Evolutionary conservation across 306 rosid genomes (phyloP).

Genomic region (Castanea mollissima): DNA sequence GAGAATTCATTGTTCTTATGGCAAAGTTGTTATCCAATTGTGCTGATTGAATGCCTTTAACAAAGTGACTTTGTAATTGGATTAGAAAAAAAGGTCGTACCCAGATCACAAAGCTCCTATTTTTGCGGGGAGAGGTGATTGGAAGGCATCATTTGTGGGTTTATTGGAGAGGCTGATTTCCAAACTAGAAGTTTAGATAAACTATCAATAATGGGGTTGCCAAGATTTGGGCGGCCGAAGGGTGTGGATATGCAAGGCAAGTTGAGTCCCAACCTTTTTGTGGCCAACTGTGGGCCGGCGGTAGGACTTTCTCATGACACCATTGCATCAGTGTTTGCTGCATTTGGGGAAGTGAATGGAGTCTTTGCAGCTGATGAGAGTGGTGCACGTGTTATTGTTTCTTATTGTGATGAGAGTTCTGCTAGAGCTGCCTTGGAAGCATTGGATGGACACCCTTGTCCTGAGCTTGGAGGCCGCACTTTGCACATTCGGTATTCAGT

Average conservation of each 20-base stretch:
- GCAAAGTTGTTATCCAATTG: too few species aligned
- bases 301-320: constrained; percentile 56
- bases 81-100: too few species aligned
- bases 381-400: constrained; percentile 79
- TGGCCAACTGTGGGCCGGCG: constrained; percentile 83
- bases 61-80: too few species aligned
- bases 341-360: constrained; percentile 63
- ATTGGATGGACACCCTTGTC: constrained; percentile 61
- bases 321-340: constrained; percentile 50
- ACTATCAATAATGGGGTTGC: constrained; percentile 35
- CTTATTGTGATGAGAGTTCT: constrained; percentile 40
- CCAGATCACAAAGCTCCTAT: too few species aligned
- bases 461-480: constrained; percentile 62
- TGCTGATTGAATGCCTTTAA: too few species aligned
- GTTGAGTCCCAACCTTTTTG: constrained; percentile 63
- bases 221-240: constrained; percentile 64
- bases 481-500: constrained; percentile 72
- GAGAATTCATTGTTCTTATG: too few species aligned
- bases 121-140: too few species aligned
- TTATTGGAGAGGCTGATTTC: neutral
- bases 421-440: constrained; percentile 63
- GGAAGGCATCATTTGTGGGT: too few species aligned
- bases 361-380: constrained; percentile 77
- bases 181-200: neutral
- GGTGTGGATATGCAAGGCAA: constrained; percentile 29